Percentiles rank a stretch among this genome's conserved stretches.
phyloP scores from a whole-genome alignment of 2,329 filamentous ascomycete genomes.

The Exserohilum rostratum region DNA sequence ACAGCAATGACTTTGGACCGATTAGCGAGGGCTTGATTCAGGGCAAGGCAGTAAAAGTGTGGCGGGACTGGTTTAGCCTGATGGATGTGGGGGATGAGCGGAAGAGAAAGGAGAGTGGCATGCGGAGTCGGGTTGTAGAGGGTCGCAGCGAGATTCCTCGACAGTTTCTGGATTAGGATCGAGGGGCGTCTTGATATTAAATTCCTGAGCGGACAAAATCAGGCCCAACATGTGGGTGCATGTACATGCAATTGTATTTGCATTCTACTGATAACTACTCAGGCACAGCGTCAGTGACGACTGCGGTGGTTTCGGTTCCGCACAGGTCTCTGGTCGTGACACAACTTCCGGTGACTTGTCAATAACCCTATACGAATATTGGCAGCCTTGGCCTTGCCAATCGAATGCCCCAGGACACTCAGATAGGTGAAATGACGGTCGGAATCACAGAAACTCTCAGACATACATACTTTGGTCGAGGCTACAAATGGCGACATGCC shows the following conservation, averaged over 20 bases:
- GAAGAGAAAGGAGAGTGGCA: slow-evolving; percentile 50
- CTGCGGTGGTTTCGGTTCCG: slow-evolving; percentile 62
- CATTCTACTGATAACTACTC: slow-evolving; percentile 7
- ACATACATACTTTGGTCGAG: slow-evolving; percentile 70
- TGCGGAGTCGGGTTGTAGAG: slow-evolving; percentile 51
- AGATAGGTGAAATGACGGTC: slow-evolving; percentile 69
- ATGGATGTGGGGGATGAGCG: slow-evolving; percentile 60
- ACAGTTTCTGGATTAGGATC: slow-evolving; percentile 30
- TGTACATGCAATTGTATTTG: not conserved
- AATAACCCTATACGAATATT: slow-evolving; percentile 63
- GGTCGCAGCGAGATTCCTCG: slow-evolving; percentile 32
- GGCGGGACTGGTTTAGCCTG: slow-evolving; percentile 63
- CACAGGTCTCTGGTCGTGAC: slow-evolving; percentile 66
- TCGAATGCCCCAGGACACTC: slow-evolving; percentile 73
- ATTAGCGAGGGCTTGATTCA: slow-evolving; percentile 76
- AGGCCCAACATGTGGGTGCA: no score
- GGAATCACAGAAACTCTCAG: slow-evolving; percentile 68
- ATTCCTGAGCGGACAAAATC: no score
- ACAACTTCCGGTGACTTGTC: slow-evolving; percentile 65
- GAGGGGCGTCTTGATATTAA: slow-evolving; percentile 11
- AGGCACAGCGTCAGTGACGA: slow-evolving; percentile 63
- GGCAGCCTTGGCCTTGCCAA: slow-evolving; percentile 65
- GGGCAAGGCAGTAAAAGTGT: slow-evolving; percentile 73
- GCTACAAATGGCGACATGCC: slow-evolving; percentile 71
- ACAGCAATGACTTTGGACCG: slow-evolving; percentile 91